phyloP scores from a whole-genome alignment of 257 asterid species.

The Eucommia ulmoides region DNA sequence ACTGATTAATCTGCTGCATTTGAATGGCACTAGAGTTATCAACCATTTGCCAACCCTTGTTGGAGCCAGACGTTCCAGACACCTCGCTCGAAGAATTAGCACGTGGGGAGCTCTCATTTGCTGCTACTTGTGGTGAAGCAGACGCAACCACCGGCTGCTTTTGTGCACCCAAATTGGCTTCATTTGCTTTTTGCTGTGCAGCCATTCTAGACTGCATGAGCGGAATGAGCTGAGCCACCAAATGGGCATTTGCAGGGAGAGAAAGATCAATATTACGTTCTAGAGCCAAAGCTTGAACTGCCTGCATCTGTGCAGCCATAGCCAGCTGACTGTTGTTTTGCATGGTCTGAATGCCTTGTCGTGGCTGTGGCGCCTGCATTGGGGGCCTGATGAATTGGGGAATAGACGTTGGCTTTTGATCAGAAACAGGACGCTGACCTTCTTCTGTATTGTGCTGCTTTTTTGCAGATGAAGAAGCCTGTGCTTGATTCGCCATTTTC shows the following conservation, averaged over 20 bases:
- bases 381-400: slow-evolving; percentile 13
- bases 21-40: slow-evolving; percentile 36
- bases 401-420: slow-evolving; percentile 61
- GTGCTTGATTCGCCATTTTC: slow-evolving; percentile 55
- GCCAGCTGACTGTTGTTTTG: slow-evolving; percentile 44
- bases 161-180: slow-evolving; percentile 35
- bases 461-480: slow-evolving; percentile 60
- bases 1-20: slow-evolving; percentile 53
- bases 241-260: slow-evolving; percentile 73
- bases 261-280: slow-evolving; percentile 91
- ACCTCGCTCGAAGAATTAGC: slow-evolving; percentile 75
- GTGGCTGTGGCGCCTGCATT: slow-evolving; percentile 53
- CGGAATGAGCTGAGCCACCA: slow-evolving; percentile 68
- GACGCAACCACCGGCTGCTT: slow-evolving; percentile 61
- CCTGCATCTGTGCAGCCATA: slow-evolving; percentile 89
- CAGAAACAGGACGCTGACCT: slow-evolving; percentile 38
- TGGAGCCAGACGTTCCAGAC: slow-evolving; percentile 72
- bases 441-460: slow-evolving; percentile 51
- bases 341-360: slow-evolving; percentile 54
- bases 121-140: slow-evolving; percentile 51
- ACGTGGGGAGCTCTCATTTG: slow-evolving; percentile 68
- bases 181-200: slow-evolving; percentile 66
- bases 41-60: slow-evolving; percentile 56
- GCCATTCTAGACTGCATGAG: slow-evolving; percentile 75
- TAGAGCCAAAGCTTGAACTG: slow-evolving; percentile 79